These are phyloP conservation scores for Talaromyces sp. DNA, from an alignment of 2,329 filamentous ascomycete species.

Conservation along the genomic window DNA sequence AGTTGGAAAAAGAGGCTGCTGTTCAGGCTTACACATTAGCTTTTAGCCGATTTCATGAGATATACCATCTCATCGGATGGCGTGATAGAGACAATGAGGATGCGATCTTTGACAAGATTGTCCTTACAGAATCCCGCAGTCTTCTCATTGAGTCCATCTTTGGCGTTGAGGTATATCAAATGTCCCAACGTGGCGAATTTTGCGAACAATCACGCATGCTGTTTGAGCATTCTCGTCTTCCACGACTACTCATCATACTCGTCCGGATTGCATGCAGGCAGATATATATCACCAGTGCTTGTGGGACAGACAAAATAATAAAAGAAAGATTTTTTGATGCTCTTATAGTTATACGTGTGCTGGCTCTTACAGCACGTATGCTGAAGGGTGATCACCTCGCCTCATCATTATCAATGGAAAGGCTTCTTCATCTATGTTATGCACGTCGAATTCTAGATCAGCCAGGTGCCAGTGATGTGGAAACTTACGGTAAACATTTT, in stretches of 20 bases:
- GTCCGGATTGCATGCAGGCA: neutral
- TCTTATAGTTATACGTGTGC: neutral
- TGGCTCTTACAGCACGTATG: neutral
- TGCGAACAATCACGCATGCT: conserved; percentile 1
- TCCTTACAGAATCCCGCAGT: conserved; percentile 3
- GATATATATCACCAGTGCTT: neutral
- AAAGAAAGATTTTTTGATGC: conserved; percentile 11
- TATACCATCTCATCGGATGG: conserved; percentile 16
- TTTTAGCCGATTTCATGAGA: conserved; percentile 12
- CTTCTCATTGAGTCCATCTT: conserved; percentile 15
- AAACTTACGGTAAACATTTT: conserved; percentile 5
- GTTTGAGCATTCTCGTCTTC: conserved; percentile 13
- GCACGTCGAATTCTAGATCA: conserved; percentile 11
- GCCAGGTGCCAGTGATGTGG: neutral
- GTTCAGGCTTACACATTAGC: conserved; percentile 3
- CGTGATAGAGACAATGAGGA: neutral
- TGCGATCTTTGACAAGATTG: neutral
- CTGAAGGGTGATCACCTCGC: neutral
- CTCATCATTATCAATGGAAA: conserved; percentile 8
- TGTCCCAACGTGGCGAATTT: neutral
- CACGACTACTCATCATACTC: conserved; percentile 2
- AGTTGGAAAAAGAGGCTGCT: conserved; percentile 6
- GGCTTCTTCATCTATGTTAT: conserved; percentile 13
- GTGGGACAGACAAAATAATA: neutral
- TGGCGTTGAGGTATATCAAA: conserved; percentile 11